A percentile compares a stretch with the other conserved stretches of the same genome.
Evolutionary conservation across 768 basidiomycete genomes (phyloP).

Genomic region (Pholiota conissans): DNA sequence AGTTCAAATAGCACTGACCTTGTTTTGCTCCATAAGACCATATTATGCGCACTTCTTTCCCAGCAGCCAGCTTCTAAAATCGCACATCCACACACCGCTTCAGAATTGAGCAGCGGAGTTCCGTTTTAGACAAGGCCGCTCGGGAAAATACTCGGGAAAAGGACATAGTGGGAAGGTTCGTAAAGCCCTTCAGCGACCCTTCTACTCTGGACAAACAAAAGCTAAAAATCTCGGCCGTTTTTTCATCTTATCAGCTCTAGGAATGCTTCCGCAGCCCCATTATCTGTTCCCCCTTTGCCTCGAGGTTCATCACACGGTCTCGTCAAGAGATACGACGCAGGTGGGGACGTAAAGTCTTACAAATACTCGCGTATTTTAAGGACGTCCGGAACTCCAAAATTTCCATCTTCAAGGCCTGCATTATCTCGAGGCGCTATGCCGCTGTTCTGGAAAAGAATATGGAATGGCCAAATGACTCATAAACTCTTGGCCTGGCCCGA

Average conservation of each 20-base stretch:
- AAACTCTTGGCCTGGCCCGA: background rate
- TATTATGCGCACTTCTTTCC: background rate
- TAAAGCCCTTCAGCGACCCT: background rate
- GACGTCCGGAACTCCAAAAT: background rate
- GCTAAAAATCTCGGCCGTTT: background rate
- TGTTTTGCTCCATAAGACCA: too few species aligned
- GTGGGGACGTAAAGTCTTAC: background rate
- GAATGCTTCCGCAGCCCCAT: constrained; percentile 1
- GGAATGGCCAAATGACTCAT: background rate
- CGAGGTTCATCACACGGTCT: constrained; percentile 1
- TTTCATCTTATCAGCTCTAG: background rate
- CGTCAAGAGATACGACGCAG: background rate
- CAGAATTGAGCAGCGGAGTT: background rate
- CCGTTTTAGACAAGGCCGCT: background rate
- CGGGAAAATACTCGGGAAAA: background rate
- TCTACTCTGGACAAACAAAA: background rate
- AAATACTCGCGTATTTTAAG: background rate
- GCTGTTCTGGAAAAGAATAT: background rate
- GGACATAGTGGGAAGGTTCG: background rate
- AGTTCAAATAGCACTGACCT: too few species aligned
- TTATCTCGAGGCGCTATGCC: background rate
- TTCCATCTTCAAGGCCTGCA: background rate
- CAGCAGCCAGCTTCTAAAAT: background rate
- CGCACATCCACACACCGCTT: background rate
- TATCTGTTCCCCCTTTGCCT: background rate